Evolutionary conservation across 2,329 filamentous ascomycete species (phyloP).

Genomic region (Fusarium sp.): DNA sequence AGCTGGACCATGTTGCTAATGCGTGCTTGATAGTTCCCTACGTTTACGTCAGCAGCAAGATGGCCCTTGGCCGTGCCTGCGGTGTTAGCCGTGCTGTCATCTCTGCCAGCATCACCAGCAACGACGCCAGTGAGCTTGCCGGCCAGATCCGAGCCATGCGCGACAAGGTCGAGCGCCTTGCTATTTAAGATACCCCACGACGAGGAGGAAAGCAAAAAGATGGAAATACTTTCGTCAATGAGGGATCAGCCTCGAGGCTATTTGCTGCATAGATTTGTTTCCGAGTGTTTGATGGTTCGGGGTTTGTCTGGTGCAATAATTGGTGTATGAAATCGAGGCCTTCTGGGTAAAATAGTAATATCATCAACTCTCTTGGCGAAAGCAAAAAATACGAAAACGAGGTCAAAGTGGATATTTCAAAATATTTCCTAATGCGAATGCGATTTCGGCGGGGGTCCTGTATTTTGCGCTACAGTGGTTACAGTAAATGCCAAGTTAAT

Average conservation of each 20-base stretch:
- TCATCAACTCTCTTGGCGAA: slow-evolving; percentile 42
- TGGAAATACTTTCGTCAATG: slow-evolving; percentile 31
- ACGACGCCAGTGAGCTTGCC: slow-evolving; percentile 90
- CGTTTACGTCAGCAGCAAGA: slow-evolving; percentile 83
- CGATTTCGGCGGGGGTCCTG: slow-evolving; percentile 42
- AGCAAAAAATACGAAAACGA: slow-evolving; percentile 42
- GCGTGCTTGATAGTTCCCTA: slow-evolving; percentile 59
- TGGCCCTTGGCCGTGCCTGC: slow-evolving; percentile 88
- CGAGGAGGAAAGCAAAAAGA: slow-evolving; percentile 37
- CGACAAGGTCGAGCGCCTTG: slow-evolving; percentile 95
- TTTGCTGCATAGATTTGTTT: slow-evolving; percentile 28
- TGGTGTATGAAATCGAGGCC: slow-evolving; percentile 36
- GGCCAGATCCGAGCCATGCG: slow-evolving; percentile 90
- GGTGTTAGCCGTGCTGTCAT: slow-evolving; percentile 93
- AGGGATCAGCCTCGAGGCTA: slow-evolving; percentile 7
- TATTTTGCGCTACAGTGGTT: slow-evolving; percentile 13
- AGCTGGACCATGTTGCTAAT: slow-evolving; percentile 28
- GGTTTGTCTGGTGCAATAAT: slow-evolving; percentile 27
- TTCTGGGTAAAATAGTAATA: slow-evolving; percentile 41
- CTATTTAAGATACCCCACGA: slow-evolving; percentile 76
- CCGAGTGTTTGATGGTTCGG: slow-evolving; percentile 29
- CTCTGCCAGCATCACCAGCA: slow-evolving; percentile 88
- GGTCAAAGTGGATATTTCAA: slow-evolving; percentile 35
- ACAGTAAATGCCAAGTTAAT: slow-evolving; percentile 42
- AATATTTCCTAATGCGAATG: slow-evolving; percentile 37